Conservation (phyloP, 352 stramenopile genomes). For the Phytophthora sojae region DNA sequence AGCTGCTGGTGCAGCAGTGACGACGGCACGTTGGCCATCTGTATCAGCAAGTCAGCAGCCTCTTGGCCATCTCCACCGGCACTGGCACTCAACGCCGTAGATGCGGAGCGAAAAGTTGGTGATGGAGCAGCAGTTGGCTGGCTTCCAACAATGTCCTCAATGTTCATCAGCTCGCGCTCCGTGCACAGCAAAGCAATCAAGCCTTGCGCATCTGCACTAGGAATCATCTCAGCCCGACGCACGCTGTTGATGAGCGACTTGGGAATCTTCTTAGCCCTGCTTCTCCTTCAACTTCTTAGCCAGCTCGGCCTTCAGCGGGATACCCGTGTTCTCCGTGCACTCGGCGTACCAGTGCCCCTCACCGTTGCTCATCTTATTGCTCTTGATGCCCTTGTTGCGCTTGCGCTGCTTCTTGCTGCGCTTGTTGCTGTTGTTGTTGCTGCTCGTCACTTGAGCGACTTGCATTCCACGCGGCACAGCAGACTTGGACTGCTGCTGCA, state of each 20-base stretch:
- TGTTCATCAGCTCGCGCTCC: neutral
- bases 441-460: neutral
- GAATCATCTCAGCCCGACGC: neutral
- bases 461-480: neutral
- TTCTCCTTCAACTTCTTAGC: neutral
- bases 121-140: neutral
- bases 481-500: slow-evolving; percentile 5
- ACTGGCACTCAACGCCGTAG: neutral
- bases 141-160: neutral
- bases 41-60: neutral
- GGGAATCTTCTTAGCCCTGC: neutral
- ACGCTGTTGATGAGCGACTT: neutral
- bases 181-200: neutral
- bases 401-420: neutral
- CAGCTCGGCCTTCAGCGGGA: neutral
- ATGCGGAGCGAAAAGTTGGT: neutral
- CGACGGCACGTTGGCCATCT: neutral
- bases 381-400: neutral
- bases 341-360: neutral
- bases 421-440: neutral
- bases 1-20: neutral
- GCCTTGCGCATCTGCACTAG: neutral
- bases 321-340: neutral
- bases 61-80: neutral
- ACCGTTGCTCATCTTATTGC: neutral